Conservation (phyloP, 805 yeast species). For the Saccharomyces mikatae region DNA sequence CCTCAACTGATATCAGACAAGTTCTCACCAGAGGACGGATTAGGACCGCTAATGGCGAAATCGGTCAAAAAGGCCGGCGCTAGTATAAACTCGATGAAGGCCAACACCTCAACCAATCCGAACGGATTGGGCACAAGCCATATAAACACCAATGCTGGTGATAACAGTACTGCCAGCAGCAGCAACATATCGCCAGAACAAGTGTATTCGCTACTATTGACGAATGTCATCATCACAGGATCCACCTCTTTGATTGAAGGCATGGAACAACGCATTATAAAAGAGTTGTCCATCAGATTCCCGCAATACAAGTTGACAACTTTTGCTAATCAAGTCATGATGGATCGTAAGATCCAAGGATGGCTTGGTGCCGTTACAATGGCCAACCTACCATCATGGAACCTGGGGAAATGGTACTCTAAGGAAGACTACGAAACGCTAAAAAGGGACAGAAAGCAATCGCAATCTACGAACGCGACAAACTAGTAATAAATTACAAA, state of each 20-base stretch:
- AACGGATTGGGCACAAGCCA: neutral
- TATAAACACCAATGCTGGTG: neutral
- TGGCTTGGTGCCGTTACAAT: slow-evolving; percentile 69
- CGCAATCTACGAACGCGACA: neutral
- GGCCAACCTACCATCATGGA: slow-evolving; percentile 26
- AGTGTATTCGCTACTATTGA: slow-evolving; percentile 23
- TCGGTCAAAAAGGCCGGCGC: slow-evolving; percentile 25
- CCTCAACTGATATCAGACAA: slow-evolving; percentile 16
- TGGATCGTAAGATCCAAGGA: slow-evolving; percentile 66
- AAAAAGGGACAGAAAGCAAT: neutral
- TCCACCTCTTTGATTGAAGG: slow-evolving; percentile 72
- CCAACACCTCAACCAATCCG: slow-evolving; percentile 4
- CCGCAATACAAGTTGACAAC: slow-evolving; percentile 81
- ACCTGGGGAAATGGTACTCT: slow-evolving; percentile 25
- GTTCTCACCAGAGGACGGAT: slow-evolving; percentile 18
- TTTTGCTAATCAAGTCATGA: slow-evolving; percentile 69
- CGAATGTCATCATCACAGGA: slow-evolving; percentile 76
- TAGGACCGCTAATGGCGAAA: slow-evolving; percentile 22
- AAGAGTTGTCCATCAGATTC: slow-evolving; percentile 58
- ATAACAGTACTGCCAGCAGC: slow-evolving; percentile 1
- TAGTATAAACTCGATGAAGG: slow-evolving; percentile 12
- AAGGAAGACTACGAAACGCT: slow-evolving; percentile 15
- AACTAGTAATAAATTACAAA: neutral
- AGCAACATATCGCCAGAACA: slow-evolving; percentile 22
- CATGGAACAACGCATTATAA: slow-evolving; percentile 65